Evolutionary conservation across 2,329 filamentous ascomycete species (phyloP).

Genomic region (Fusarium fujikuroi): DNA sequence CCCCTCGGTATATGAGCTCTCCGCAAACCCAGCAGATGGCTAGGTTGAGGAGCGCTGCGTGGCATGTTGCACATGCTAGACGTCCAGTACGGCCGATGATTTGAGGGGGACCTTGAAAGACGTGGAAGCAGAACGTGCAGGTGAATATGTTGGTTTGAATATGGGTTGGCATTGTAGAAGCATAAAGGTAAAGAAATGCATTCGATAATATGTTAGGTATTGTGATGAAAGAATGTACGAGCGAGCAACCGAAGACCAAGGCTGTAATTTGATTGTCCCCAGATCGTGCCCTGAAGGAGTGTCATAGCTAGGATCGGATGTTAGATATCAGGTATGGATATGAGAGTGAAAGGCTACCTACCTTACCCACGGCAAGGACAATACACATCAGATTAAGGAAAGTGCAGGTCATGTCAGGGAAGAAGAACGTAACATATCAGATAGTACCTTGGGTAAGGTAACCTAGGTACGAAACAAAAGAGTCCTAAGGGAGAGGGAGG

Average conservation of each 20-base stretch:
- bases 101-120: constrained; percentile 50
- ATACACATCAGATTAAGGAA: background rate
- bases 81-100: constrained; percentile 59
- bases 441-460: background rate
- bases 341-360: background rate
- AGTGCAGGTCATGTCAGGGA: background rate
- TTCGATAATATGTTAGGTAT: background rate
- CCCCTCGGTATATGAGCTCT: constrained; percentile 62
- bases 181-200: background rate
- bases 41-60: constrained; percentile 60
- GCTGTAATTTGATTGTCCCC: background rate
- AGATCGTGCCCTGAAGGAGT: too few relatives aligned
- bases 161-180: constrained; percentile 19
- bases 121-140: constrained; percentile 66
- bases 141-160: constrained; percentile 54
- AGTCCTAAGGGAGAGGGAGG: background rate
- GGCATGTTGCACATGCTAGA: constrained; percentile 61
- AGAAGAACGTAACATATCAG: background rate
- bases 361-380: too few relatives aligned
- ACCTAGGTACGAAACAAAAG: background rate
- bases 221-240: constrained; percentile 10
- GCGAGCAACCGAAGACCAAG: background rate
- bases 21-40: constrained; percentile 69
- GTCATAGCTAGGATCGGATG: background rate
- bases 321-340: background rate